Conservation (phyloP, 176 grass and related monocot genomes). For the Triticum dicoccoides region DNA sequence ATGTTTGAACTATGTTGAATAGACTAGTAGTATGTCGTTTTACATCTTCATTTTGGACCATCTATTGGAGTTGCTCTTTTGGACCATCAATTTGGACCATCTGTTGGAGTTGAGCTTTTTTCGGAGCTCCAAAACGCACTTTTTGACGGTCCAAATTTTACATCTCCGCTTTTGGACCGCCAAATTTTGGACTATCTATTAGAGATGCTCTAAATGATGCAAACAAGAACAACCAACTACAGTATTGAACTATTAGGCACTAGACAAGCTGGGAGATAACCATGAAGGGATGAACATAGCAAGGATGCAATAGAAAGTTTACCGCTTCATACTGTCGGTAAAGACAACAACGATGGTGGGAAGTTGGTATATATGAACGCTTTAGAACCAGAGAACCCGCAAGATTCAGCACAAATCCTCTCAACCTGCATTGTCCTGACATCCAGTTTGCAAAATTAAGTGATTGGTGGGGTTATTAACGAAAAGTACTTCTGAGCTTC, state of each 20-base stretch:
- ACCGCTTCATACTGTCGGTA: conserved; percentile 15
- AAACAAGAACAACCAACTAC: background rate
- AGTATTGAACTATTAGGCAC: background rate
- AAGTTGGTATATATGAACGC: conserved; percentile 31
- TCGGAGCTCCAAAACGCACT: too few relatives aligned
- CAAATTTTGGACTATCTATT: too few relatives aligned
- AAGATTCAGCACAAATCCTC: conserved; percentile 7
- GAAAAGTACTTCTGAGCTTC: background rate
- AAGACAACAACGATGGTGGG: background rate
- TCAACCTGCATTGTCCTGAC: background rate
- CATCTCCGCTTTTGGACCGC: too few relatives aligned
- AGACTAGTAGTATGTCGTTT: too few relatives aligned
- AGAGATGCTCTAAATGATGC: too few relatives aligned
- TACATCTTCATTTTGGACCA: too few relatives aligned
- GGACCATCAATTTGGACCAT: too few relatives aligned
- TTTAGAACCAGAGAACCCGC: background rate
- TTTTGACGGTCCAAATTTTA: too few relatives aligned
- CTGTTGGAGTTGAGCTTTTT: too few relatives aligned
- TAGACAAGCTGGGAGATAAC: background rate
- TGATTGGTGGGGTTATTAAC: background rate
- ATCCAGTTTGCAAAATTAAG: conserved; percentile 27
- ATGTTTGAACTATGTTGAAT: too few relatives aligned
- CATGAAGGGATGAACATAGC: background rate
- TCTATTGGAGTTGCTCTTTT: too few relatives aligned
- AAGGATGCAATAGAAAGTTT: background rate